These are phyloP conservation scores for Arthroderma uncinatum DNA, from an alignment of 2,329 filamentous ascomycete species.

Conservation along the genomic window DNA sequence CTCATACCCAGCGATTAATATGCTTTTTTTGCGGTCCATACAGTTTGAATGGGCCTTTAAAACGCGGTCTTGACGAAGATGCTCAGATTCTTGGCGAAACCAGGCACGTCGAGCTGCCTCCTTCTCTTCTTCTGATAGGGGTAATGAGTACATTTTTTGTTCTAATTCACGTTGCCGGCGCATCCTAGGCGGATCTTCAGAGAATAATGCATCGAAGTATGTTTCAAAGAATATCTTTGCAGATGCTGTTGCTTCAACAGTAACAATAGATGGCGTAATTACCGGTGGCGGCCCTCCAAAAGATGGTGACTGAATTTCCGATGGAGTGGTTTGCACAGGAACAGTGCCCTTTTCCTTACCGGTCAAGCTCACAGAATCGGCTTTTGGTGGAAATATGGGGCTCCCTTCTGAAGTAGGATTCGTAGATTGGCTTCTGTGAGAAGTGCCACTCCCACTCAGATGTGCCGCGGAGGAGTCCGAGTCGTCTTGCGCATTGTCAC, in stretches of 20 bases:
- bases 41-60: conserved; percentile 52
- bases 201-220: conserved; percentile 62
- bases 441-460: conserved; percentile 22
- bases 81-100: conserved; percentile 55
- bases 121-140: conserved; percentile 47
- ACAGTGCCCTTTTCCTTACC: background rate
- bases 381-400: conserved; percentile 17
- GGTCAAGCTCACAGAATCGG: conserved; percentile 2
- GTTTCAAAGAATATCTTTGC: conserved; percentile 81
- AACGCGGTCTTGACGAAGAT: conserved; percentile 61
- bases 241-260: conserved; percentile 66
- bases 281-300: conserved; percentile 11
- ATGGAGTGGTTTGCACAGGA: background rate
- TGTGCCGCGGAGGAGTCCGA: conserved; percentile 25
- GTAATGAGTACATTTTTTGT: conserved; percentile 47
- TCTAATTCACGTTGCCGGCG: conserved; percentile 54
- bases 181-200: conserved; percentile 46
- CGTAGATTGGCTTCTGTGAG: conserved; percentile 24
- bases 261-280: conserved; percentile 35
- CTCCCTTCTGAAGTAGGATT: conserved; percentile 27
- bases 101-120: conserved; percentile 48
- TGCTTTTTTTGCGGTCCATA: conserved; percentile 35
- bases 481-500: conserved; percentile 24
- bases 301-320: background rate
- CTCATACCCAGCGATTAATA: conserved; percentile 59